These are phyloP conservation scores for Peltaster fructicola DNA, from an alignment of 2,329 filamentous ascomycete species.

Conservation along the genomic window DNA sequence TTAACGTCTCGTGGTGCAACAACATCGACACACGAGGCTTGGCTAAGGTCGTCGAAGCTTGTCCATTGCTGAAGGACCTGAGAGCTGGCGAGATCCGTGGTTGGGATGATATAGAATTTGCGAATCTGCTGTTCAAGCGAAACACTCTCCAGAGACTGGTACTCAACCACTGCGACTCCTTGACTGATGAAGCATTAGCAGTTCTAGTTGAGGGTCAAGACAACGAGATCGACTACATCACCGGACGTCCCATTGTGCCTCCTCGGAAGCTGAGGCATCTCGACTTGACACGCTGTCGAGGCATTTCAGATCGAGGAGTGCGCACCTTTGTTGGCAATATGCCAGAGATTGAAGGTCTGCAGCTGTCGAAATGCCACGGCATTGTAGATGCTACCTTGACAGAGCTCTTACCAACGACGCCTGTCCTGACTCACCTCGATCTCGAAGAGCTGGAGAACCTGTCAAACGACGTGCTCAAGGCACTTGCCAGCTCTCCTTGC, in stretches of 20 bases:
- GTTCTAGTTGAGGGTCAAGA: conserved; percentile 59
- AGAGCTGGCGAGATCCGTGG: conserved; percentile 66
- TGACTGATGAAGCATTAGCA: conserved; percentile 57
- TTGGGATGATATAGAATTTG: conserved; percentile 57
- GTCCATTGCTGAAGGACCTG: conserved; percentile 57
- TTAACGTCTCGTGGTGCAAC: conserved; percentile 89
- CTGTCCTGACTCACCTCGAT: conserved; percentile 68
- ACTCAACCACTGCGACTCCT: conserved; percentile 59
- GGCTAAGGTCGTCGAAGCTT: conserved; percentile 52
- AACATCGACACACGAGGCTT: conserved; percentile 67
- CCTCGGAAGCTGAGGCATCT: conserved; percentile 65
- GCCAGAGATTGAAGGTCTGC: conserved; percentile 64
- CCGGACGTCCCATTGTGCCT: conserved; percentile 56
- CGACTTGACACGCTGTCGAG: conserved; percentile 63
- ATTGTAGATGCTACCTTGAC: conserved; percentile 58
- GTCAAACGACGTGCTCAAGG: conserved; percentile 56
- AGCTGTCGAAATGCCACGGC: conserved; percentile 59
- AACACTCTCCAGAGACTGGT: conserved; percentile 74
- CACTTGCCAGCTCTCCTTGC: conserved; percentile 61
- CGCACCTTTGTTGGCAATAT: conserved; percentile 54
- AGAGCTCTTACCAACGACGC: conserved; percentile 55
- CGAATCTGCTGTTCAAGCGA: conserved; percentile 54
- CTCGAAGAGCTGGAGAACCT: conserved; percentile 68
- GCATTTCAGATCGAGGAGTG: conserved; percentile 57
- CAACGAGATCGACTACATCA: conserved; percentile 66